Percentiles rank a stretch among this genome's conserved stretches.
These are phyloP conservation scores for Edaphochlamys debaryana DNA, from an alignment of 139 green algal genomes.

Conservation along the genomic window DNA sequence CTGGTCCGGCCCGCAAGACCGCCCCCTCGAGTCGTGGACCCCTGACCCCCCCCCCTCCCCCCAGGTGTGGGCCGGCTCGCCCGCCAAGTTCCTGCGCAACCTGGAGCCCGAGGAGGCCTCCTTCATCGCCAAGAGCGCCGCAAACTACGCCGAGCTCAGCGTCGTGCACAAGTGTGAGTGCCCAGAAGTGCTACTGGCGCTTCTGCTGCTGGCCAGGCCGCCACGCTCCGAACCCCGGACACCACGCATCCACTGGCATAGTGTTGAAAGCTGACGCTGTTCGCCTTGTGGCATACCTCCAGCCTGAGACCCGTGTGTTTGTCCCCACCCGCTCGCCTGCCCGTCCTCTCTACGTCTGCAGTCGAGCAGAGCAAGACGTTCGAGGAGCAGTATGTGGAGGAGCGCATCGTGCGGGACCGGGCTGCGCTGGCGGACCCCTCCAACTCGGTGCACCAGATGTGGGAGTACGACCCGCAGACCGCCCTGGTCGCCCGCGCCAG, in stretches of 20 bases:
- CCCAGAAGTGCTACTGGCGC: too few relatives aligned
- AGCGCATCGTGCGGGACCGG: constrained; percentile 50
- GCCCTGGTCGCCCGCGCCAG: constrained; percentile 37
- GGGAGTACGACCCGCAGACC: constrained; percentile 51
- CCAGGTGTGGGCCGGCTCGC: constrained; percentile 87
- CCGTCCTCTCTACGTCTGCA: constrained; percentile 14
- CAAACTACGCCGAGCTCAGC: constrained; percentile 87
- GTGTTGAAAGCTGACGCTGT: too few relatives aligned
- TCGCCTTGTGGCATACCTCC: too few relatives aligned
- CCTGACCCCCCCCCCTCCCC: background rate
- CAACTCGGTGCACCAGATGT: constrained; percentile 64
- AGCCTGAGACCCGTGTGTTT: too few relatives aligned
- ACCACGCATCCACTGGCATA: too few relatives aligned
- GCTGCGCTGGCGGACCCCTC: constrained; percentile 42
- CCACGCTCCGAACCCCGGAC: too few relatives aligned
- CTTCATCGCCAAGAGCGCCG: constrained; percentile 82
- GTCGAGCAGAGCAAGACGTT: constrained; percentile 63
- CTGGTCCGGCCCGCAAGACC: too few relatives aligned
- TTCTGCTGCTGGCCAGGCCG: too few relatives aligned
- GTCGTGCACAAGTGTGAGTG: constrained; percentile 64
- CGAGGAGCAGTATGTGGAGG: constrained; percentile 56
- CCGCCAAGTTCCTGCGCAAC: constrained; percentile 87
- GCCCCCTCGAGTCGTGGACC: too few relatives aligned
- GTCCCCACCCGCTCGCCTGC: too few relatives aligned
- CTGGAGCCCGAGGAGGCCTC: constrained; percentile 75